phyloP scores from a whole-genome alignment of 306 rosid genomes.

The Senna siamea region DNA sequence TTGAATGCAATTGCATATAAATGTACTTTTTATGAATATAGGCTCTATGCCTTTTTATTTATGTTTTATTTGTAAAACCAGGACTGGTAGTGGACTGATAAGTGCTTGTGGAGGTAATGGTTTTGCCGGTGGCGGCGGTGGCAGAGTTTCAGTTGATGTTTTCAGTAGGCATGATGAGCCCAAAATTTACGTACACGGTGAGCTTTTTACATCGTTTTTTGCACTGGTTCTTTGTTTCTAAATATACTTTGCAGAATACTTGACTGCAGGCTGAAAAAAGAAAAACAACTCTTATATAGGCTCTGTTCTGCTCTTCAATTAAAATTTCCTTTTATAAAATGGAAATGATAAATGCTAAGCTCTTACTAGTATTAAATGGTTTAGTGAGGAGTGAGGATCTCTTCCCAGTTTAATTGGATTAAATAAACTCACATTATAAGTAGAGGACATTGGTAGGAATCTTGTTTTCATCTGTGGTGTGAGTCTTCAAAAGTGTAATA shows the following conservation, averaged over 20 bases:
- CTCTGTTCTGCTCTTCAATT: neutral
- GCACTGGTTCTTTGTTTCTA: constrained; percentile 25
- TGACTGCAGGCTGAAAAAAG: neutral
- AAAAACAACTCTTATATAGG: neutral
- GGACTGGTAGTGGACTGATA: constrained; percentile 55
- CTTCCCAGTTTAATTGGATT: neutral
- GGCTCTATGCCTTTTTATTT: constrained; percentile 22
- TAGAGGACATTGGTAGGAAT: neutral
- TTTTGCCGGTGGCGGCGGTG: constrained; percentile 56
- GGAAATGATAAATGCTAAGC: constrained; percentile 15
- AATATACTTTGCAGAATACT: constrained; percentile 16
- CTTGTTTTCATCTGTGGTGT: neutral
- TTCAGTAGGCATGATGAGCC: constrained; percentile 63
- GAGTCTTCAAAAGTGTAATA: neutral
- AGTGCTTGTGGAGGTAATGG: constrained; percentile 61
- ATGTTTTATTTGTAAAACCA: constrained; percentile 46
- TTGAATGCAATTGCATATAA: constrained; percentile 26
- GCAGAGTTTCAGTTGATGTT: constrained; percentile 58
- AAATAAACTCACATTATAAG: neutral
- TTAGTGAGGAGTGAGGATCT: neutral
- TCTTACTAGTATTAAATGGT: neutral
- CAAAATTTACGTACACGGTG: constrained; percentile 54
- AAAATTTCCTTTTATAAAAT: neutral
- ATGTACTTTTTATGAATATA: constrained; percentile 22
- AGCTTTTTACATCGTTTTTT: constrained; percentile 32